Percentiles rank a stretch among this genome's conserved stretches.
Conservation (phyloP, 1,284 basidiomycete species). For the Vanrija pseudolonga region DNA sequence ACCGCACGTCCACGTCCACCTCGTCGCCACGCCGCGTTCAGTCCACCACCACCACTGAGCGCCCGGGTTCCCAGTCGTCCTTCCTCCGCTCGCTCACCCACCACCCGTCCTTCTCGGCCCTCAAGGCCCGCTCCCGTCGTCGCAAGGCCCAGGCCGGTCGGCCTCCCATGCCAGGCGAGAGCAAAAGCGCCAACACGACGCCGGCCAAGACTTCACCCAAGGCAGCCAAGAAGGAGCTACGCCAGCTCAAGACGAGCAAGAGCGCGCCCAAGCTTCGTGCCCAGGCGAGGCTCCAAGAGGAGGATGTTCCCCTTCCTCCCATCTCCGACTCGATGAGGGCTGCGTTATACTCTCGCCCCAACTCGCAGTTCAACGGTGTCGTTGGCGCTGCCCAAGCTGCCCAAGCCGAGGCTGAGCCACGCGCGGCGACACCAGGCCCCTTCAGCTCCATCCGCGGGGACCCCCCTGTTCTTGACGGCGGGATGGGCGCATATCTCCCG, state of each 20-base stretch:
- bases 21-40: neutral
- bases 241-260: neutral
- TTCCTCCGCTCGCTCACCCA: constrained; percentile 32
- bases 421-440: too few relatives aligned
- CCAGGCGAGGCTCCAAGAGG: neutral
- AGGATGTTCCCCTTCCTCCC: neutral
- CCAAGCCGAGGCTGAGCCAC: neutral
- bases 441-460: too few relatives aligned
- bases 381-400: neutral
- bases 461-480: too few relatives aligned
- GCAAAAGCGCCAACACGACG: neutral
- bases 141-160: neutral
- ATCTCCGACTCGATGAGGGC: neutral
- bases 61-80: constrained; percentile 17
- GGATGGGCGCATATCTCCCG: too few relatives aligned
- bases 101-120: constrained; percentile 31
- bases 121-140: constrained; percentile 9
- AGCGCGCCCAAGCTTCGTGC: too few relatives aligned
- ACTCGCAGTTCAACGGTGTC: neutral
- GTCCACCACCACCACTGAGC: neutral
- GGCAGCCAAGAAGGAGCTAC: neutral
- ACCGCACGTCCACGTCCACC: neutral
- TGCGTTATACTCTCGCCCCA: neutral
- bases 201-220: neutral
- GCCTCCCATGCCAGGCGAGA: neutral